phyloP scores from a whole-genome alignment of 352 stramenopile genomes.

The Nothophytophthora sp. region DNA sequence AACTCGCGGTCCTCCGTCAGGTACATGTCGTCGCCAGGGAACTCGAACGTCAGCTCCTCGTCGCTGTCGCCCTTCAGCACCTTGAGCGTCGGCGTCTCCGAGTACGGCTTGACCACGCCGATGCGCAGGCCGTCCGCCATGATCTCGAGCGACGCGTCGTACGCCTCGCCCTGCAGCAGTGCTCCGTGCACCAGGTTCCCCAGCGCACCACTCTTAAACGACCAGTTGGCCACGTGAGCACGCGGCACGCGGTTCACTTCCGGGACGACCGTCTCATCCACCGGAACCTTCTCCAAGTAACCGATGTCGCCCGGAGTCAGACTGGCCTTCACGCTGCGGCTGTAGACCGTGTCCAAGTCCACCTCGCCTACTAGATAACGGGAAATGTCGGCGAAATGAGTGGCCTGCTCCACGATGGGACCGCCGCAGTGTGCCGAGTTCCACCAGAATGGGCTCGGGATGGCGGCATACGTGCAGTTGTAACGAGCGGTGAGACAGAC shows the following conservation, averaged over 20 bases:
- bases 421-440: conserved; percentile 36
- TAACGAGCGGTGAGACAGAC: conserved; percentile 39
- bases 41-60: conserved; percentile 32
- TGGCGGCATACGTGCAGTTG: conserved; percentile 37
- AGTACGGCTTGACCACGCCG: conserved; percentile 37
- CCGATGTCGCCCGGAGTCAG: conserved; percentile 30
- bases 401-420: conserved; percentile 43
- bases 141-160: conserved; percentile 36
- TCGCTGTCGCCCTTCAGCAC: conserved; percentile 28
- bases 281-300: conserved; percentile 34
- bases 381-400: conserved; percentile 39
- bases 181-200: conserved; percentile 34
- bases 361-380: conserved; percentile 38
- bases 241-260: conserved; percentile 33
- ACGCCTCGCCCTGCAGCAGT: conserved; percentile 32
- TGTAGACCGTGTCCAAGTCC: conserved; percentile 37
- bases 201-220: conserved; percentile 33
- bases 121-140: conserved; percentile 40
- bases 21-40: conserved; percentile 42
- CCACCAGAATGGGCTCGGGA: conserved; percentile 45
- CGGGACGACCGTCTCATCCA: conserved; percentile 24
- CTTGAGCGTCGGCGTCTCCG: conserved; percentile 33
- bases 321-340: conserved; percentile 41
- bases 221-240: conserved; percentile 37
- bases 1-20: conserved; percentile 41